Evolutionary conservation across 2,329 filamentous ascomycete species (phyloP), one percentile per base, ranked within the genome.

Genomic region (Penicillium palitans): DNA sequence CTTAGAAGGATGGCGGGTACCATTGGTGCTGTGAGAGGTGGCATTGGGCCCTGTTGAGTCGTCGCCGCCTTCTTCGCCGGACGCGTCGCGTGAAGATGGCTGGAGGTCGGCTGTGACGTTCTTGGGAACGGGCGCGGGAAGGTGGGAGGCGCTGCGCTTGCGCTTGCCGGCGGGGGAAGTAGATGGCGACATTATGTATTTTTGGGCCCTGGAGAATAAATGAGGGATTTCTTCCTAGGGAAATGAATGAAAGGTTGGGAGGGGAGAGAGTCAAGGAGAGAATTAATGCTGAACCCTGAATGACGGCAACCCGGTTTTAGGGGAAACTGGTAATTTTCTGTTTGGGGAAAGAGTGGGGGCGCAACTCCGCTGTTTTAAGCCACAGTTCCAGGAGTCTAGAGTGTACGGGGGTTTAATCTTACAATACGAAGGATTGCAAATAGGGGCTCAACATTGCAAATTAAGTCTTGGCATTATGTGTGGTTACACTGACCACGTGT

Each of bases 11-110:
- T 84, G 85, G 56, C 67, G 61, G 25, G 64, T 62, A 10, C 66
- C 45, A 37, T 57, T 54, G 24, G 54, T 2, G 19, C 7, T 50
- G 12, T 51, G 24, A 8, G 45, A 33, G 25, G 27, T 50, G 2
- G 66, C 60, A 47, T 63, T 65, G 31, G 81, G 78, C 37, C 81
- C 83, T 52, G 89, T 84, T 17, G 88, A 87, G 65, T 90, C 90
- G 68, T 89, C 87, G 68, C 61, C 63, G 42, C 85, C 87, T 72
- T 93, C 91, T 78, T 96, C 90, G 64, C 83, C 90, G 17, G 90
- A 93, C 60, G 90, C 90, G 78, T 96, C 90, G 72, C 90, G 86
- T 37, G 90, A 93, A 19, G 90, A 91, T 37, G 89, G 83, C 73
- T 88, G 85, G 50, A 86, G 80, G 70, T 88, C 84, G 55, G 85